These are phyloP conservation scores for Phlebopus sp. DNA, from an alignment of 1,284 basidiomycete species.

Conservation along the genomic window DNA sequence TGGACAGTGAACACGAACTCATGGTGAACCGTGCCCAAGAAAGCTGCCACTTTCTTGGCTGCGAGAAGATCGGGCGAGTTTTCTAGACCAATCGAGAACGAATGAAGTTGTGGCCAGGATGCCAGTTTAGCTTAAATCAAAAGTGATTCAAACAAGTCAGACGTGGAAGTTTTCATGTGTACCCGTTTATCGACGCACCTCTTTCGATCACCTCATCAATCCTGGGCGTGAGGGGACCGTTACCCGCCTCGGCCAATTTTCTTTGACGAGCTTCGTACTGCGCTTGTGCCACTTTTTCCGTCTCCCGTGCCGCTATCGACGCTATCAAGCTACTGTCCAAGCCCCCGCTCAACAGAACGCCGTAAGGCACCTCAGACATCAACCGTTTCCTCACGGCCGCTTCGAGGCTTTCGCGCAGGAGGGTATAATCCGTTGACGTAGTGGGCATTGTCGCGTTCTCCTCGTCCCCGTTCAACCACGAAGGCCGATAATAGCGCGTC, in stretches of 20 bases:
- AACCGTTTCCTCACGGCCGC: constrained; percentile 92
- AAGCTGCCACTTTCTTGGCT: constrained; percentile 91
- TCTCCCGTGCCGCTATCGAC: constrained; percentile 94
- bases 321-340: constrained; percentile 97
- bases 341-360: constrained; percentile 93
- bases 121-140: constrained; percentile 59
- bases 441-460: constrained; percentile 63
- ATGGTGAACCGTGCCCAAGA: constrained; percentile 94
- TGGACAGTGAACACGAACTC: constrained; percentile 99
- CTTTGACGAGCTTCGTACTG: constrained; percentile 71
- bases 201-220: constrained; percentile 46
- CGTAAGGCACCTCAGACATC: constrained; percentile 99
- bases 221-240: constrained; percentile 58
- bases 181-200: constrained; percentile 42
- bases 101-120: constrained; percentile 96
- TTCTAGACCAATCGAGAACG: constrained; percentile 95
- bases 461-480: constrained; percentile 80
- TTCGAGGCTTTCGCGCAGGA: constrained; percentile 83
- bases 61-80: constrained; percentile 96
- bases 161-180: neutral
- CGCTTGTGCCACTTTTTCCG: constrained; percentile 84
- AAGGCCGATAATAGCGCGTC: constrained; percentile 80
- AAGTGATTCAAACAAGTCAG: neutral
- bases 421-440: constrained; percentile 64
- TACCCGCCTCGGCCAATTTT: constrained; percentile 50